Percentiles rank a stretch among this genome's conserved stretches.
Evolutionary conservation across 1,284 basidiomycete genomes (phyloP).

Genomic region (Kalmanozyma brasiliensis): DNA sequence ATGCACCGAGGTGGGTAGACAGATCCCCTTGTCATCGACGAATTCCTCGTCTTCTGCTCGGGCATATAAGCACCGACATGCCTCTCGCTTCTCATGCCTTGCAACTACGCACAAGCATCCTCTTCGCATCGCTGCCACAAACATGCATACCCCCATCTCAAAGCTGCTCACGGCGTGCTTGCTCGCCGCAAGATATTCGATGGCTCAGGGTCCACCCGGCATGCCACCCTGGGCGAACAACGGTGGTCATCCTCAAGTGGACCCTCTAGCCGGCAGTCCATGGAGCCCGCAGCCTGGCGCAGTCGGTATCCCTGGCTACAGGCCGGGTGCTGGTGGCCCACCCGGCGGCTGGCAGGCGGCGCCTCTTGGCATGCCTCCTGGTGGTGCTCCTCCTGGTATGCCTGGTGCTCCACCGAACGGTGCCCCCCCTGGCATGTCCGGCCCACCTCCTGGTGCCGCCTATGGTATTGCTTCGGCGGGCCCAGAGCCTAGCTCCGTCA

Average conservation of each 20-base stretch:
- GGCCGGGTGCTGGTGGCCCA: not conserved
- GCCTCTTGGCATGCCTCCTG: not conserved
- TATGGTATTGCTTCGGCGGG: not conserved
- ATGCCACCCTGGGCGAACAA: not conserved
- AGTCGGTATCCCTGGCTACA: too few species aligned
- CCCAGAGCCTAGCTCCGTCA: not conserved
- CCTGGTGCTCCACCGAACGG: not conserved
- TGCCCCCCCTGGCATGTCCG: too few species aligned
- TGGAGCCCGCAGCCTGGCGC: constrained; percentile 2
- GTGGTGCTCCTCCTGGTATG: not conserved
- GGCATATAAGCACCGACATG: too few species aligned
- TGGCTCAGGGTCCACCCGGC: constrained; percentile 4
- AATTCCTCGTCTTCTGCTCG: too few species aligned
- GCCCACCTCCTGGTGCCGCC: too few species aligned
- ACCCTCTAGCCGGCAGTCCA: constrained; percentile 2
- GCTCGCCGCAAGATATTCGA: not conserved
- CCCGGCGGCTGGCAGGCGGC: not conserved
- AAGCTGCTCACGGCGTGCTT: not conserved
- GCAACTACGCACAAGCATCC: too few species aligned
- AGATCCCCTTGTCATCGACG: too few species aligned
- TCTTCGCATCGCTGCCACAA: too few species aligned
- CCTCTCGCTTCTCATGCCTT: too few species aligned
- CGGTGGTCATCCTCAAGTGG: not conserved
- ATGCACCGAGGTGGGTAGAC: too few species aligned
- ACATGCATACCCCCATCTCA: constrained; percentile 3